Evolutionary conservation across 257 asterid species (phyloP).

Genomic region (Verbena officinalis): DNA sequence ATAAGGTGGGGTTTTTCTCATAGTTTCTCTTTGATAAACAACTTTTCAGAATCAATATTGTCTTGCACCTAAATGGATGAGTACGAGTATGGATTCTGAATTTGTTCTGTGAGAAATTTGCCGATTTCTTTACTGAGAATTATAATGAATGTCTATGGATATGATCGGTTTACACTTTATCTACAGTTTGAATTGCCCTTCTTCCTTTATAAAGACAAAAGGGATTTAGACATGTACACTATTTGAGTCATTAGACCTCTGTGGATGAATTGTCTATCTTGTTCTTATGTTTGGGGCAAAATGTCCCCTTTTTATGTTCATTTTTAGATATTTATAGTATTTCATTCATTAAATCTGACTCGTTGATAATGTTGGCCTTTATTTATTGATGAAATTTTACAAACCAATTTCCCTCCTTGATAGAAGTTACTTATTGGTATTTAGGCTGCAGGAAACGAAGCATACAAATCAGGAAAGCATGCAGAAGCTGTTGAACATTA

Average conservation of each 20-base stretch:
- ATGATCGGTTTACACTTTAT: neutral
- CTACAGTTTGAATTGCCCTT: neutral
- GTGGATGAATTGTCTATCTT: too few species aligned
- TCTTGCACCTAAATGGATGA: neutral
- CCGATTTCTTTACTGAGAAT: slow-evolving; percentile 13
- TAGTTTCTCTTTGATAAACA: slow-evolving; percentile 22
- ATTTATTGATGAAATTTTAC: slow-evolving; percentile 21
- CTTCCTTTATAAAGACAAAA: neutral
- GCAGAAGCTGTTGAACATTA: slow-evolving; percentile 87
- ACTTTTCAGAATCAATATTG: neutral
- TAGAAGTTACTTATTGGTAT: slow-evolving; percentile 28
- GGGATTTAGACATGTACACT: neutral
- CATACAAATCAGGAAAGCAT: slow-evolving; percentile 80
- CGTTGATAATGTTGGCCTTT: too few species aligned
- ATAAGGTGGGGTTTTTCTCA: slow-evolving; percentile 64
- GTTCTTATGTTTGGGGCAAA: too few species aligned
- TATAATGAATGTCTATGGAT: too few species aligned
- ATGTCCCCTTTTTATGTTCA: too few species aligned
- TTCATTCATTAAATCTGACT: too few species aligned
- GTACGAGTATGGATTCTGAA: slow-evolving; percentile 3
- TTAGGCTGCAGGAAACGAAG: slow-evolving; percentile 93
- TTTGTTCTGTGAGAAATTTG: slow-evolving; percentile 9
- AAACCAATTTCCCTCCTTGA: slow-evolving; percentile 8
- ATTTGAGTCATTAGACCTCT: neutral
- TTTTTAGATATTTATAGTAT: too few species aligned